These are phyloP conservation scores for Combretum micranthum DNA, from an alignment of 345 rosid species.

Conservation along the genomic window DNA sequence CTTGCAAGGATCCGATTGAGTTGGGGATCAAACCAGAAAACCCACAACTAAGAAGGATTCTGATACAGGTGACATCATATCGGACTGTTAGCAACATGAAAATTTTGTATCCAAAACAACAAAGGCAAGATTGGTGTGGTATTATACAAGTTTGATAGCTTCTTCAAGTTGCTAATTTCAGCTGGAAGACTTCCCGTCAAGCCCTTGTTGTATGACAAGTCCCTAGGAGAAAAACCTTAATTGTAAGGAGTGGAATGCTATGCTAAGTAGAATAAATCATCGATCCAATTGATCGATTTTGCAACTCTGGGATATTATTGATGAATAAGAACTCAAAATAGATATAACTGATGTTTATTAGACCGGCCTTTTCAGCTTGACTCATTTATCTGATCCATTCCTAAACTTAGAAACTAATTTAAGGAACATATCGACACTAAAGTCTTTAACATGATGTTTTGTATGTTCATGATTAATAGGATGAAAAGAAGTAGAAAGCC, in stretches of 20 bases:
- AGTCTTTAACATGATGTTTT: too few relatives aligned
- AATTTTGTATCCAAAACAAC: background rate
- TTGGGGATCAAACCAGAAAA: conserved; percentile 65
- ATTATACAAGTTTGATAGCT: conserved; percentile 63
- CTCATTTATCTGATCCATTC: too few relatives aligned
- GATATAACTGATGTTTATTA: too few relatives aligned
- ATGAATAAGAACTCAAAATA: too few relatives aligned
- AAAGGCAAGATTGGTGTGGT: background rate
- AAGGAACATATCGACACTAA: too few relatives aligned
- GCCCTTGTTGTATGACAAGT: conserved; percentile 60
- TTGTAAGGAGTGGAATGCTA: conserved; percentile 9
- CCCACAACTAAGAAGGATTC: conserved; percentile 70
- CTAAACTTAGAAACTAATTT: too few relatives aligned
- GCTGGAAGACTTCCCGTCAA: conserved; percentile 63
- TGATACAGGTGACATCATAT: conserved; percentile 13
- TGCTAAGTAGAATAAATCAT: too few relatives aligned
- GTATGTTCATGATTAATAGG: too few relatives aligned
- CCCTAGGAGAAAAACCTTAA: conserved; percentile 41
- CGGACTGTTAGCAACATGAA: conserved; percentile 1
- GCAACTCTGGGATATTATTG: too few relatives aligned
- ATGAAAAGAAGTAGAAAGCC: too few relatives aligned
- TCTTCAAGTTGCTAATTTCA: conserved; percentile 44
- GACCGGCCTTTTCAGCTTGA: too few relatives aligned
- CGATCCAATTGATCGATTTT: too few relatives aligned
- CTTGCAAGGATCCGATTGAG: conserved; percentile 47